phyloP scores from a whole-genome alignment of 108 stramenopile genomes.

The Chaetoceros muelleri region DNA sequence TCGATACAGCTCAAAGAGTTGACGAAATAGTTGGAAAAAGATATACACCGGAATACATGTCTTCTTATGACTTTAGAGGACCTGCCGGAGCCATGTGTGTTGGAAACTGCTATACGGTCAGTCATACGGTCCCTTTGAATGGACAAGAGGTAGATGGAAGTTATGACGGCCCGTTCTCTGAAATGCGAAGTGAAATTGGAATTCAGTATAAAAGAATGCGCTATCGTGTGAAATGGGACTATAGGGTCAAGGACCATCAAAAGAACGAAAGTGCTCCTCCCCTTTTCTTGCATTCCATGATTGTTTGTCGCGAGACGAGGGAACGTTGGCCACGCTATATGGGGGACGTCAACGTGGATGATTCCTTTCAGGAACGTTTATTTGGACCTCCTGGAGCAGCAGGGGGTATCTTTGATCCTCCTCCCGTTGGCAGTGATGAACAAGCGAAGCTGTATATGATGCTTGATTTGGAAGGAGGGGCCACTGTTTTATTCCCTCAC shows the following conservation, averaged over 20 bases:
- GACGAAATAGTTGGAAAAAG: conserved; percentile 15
- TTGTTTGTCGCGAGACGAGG: conserved; percentile 71
- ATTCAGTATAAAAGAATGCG: conserved; percentile 42
- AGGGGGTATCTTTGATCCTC: conserved; percentile 82
- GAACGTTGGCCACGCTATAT: conserved; percentile 44
- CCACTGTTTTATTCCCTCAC: conserved; percentile 65
- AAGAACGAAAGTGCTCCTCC: conserved; percentile 32
- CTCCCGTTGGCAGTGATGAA: conserved; percentile 62
- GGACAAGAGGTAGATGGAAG: conserved; percentile 6
- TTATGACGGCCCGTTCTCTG: conserved; percentile 63
- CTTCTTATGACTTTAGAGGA: conserved; percentile 66
- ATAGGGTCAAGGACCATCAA: conserved; percentile 20
- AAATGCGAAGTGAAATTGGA: conserved; percentile 70
- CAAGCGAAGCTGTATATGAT: conserved; percentile 56
- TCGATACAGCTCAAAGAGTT: conserved; percentile 6
- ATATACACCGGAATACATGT: conserved; percentile 49
- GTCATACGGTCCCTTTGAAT: conserved; percentile 33
- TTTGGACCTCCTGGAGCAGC: conserved; percentile 71
- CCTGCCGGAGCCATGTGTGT: conserved; percentile 81
- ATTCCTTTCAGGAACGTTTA: conserved; percentile 25
- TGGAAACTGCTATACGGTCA: conserved; percentile 71
- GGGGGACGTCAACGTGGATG: conserved; percentile 13
- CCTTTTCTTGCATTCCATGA: conserved; percentile 56
- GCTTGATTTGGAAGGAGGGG: conserved; percentile 74
- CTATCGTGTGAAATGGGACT: conserved; percentile 75